These are phyloP conservation scores for Teunomyces lycoperdinae DNA, from an alignment of 805 yeast species.

Conservation along the genomic window DNA sequence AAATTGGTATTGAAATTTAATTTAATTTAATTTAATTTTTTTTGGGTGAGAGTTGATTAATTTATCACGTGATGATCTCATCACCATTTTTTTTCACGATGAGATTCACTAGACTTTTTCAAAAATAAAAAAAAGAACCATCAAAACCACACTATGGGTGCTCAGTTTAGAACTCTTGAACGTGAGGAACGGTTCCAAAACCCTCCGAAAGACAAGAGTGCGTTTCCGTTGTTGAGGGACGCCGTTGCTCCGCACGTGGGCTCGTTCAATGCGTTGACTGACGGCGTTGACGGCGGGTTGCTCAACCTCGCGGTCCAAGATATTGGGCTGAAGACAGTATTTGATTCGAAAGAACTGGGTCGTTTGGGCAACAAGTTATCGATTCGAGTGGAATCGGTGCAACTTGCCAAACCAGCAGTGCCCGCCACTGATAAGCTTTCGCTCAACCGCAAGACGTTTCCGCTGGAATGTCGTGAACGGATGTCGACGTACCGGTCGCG, in stretches of 20 bases:
- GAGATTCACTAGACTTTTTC: neutral
- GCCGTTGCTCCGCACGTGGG: conserved; percentile 96
- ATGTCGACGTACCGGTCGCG: conserved; percentile 78
- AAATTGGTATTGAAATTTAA: too few relatives aligned
- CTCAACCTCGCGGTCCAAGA: conserved; percentile 83
- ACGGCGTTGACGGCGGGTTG: conserved; percentile 82
- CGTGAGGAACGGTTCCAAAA: conserved; percentile 80
- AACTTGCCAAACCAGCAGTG: conserved; percentile 79
- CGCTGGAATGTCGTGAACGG: conserved; percentile 84
- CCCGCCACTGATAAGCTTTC: conserved; percentile 70
- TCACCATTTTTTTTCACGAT: neutral
- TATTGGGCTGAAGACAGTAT: conserved; percentile 81
- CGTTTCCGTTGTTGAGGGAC: conserved; percentile 76
- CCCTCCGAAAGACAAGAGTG: conserved; percentile 85
- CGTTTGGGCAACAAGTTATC: conserved; percentile 82
- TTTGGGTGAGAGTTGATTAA: neutral
- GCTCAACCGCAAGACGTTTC: conserved; percentile 72
- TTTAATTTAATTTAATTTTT: neutral
- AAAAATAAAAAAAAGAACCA: neutral
- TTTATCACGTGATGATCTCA: conserved; percentile 3
- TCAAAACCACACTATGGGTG: conserved; percentile 35
- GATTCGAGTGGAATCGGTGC: conserved; percentile 86
- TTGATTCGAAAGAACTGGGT: conserved; percentile 69
- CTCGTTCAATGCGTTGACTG: conserved; percentile 92
- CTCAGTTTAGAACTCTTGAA: conserved; percentile 77